Percentiles rank a stretch among this genome's conserved stretches.
Evolutionary conservation across 345 rosid genomes (phyloP).

Genomic region (Fremontodendron californicum): DNA sequence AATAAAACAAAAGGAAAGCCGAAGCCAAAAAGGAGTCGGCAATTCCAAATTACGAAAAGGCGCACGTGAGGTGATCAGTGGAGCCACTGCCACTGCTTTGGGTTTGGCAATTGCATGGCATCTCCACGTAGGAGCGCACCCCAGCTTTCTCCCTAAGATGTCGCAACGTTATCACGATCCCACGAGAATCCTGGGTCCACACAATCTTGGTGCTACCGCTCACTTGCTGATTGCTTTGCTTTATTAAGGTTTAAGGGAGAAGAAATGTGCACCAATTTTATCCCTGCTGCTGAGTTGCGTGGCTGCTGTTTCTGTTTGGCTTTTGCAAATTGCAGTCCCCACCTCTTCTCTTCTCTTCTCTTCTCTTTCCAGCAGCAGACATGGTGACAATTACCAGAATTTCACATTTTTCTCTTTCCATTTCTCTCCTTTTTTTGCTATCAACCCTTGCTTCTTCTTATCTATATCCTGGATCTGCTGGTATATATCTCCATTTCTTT

Average conservation of each 20-base stretch:
- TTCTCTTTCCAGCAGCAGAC: constrained; percentile 14
- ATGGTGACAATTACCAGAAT: constrained; percentile 29
- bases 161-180: background rate
- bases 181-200: background rate
- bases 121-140: background rate
- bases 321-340: background rate
- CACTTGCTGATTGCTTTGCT: background rate
- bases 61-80: background rate
- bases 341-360: background rate
- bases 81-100: background rate
- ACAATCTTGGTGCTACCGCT: no score
- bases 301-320: constrained; percentile 26
- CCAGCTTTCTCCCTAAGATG: background rate
- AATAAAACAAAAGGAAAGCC: background rate
- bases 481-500: background rate
- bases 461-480: background rate
- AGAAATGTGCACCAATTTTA: background rate
- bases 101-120: background rate
- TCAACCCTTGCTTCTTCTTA: background rate
- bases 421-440: background rate
- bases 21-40: background rate
- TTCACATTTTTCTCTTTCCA: background rate
- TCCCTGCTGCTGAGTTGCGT: constrained; percentile 5
- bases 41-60: background rate
- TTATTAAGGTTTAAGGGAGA: background rate